Conservation (phyloP, 495 filamentous ascomycete genomes). For the Tuber brumale region DNA sequence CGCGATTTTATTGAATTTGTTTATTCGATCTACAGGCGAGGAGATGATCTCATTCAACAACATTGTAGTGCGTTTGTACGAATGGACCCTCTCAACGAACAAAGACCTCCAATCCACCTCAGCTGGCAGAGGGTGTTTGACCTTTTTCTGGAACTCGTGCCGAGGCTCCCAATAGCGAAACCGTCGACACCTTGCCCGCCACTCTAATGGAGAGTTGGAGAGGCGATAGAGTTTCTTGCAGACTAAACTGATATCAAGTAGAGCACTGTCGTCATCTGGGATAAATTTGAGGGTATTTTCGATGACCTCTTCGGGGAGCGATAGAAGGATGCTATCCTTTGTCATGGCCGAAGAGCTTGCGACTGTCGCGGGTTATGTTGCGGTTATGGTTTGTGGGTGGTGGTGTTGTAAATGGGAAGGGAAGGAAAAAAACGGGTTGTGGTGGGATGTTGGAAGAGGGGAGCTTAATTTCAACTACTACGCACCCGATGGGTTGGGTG, state of each 20-base stretch:
- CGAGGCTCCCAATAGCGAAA: conserved; percentile 67
- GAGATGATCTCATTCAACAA: conserved; percentile 65
- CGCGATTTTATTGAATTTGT: conserved; percentile 62
- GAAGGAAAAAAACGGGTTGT: background rate
- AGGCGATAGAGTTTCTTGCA: conserved; percentile 60
- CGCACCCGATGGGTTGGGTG: background rate
- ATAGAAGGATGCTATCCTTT: conserved; percentile 24
- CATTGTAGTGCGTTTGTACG: conserved; percentile 51
- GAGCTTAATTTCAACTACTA: background rate
- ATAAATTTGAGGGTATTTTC: conserved; percentile 59
- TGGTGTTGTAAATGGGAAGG: background rate
- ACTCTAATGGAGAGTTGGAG: conserved; percentile 64
- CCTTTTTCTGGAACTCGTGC: conserved; percentile 58
- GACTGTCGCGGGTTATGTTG: background rate
- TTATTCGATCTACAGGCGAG: conserved; percentile 61
- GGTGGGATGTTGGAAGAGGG: background rate
- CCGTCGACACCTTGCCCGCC: conserved; percentile 65
- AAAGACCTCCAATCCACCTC: conserved; percentile 70
- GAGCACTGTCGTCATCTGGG: conserved; percentile 48
- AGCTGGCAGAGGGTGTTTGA: conserved; percentile 43
- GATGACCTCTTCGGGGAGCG: conserved; percentile 69
- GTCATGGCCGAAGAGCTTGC: conserved; percentile 10
- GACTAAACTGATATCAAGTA: conserved; percentile 45
- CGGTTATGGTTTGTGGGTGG: background rate
- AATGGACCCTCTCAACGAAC: conserved; percentile 54